Conservation (phyloP, 2,329 filamentous ascomycete species). For the Didymella lethalis region DNA sequence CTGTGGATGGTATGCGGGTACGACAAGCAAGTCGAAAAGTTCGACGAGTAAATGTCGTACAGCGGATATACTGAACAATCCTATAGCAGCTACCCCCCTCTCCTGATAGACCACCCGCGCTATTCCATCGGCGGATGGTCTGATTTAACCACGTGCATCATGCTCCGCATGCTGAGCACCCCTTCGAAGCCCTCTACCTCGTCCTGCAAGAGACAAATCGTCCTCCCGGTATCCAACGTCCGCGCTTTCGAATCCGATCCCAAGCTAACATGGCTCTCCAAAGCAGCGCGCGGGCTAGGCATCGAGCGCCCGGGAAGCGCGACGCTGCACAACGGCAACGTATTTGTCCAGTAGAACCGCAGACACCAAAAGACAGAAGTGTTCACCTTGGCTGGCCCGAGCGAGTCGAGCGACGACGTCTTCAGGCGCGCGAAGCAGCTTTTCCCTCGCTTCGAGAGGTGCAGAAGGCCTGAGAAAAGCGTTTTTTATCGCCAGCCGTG, state of each 20-base stretch:
- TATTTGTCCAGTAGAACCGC: conserved; percentile 1
- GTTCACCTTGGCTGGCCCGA: background rate
- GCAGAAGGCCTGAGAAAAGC: background rate
- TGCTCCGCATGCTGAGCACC: conserved; percentile 11
- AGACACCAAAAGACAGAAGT: background rate
- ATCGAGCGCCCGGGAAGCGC: background rate
- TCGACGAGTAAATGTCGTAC: too few relatives aligned
- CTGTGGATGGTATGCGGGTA: conserved; percentile 5
- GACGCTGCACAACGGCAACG: background rate
- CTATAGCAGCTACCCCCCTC: background rate
- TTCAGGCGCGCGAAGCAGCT: conserved; percentile 3
- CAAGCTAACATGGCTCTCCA: background rate
- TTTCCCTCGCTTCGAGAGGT: background rate
- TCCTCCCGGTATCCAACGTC: background rate
- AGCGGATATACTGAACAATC: background rate
- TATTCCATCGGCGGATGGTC: background rate
- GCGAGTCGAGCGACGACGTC: background rate
- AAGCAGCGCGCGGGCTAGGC: background rate
- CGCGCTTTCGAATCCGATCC: background rate
- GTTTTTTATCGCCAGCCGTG: conserved; percentile 2
- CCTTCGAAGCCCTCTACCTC: background rate
- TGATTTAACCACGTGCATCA: background rate
- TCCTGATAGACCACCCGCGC: background rate
- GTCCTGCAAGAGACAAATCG: background rate
- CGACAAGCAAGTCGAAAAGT: background rate